A percentile compares a stretch with the other conserved stretches of the same genome.
These are phyloP conservation scores for Xylaria flabelliformis DNA, from an alignment of 495 filamentous ascomycete species.

Conservation along the genomic window DNA sequence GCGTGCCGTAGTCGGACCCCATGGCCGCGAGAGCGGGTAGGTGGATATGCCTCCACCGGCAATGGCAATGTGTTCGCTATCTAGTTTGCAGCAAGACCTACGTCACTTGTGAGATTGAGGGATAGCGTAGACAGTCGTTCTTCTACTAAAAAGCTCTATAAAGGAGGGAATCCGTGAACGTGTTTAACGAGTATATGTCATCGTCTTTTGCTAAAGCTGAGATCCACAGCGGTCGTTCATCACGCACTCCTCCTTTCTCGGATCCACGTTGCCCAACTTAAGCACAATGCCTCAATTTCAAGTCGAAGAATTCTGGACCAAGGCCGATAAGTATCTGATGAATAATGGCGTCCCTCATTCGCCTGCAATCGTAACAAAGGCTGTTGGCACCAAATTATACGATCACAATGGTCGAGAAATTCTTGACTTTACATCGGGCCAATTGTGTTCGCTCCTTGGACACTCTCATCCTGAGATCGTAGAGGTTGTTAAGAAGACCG, in stretches of 20 bases:
- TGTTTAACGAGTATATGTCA: background rate
- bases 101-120: background rate
- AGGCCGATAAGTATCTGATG: constrained; percentile 29
- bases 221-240: background rate
- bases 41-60: background rate
- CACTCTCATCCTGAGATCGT: constrained; percentile 65
- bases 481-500: constrained; percentile 50
- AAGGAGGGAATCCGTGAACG: background rate
- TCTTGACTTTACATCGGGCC: constrained; percentile 62
- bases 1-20: background rate
- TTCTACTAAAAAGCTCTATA: background rate
- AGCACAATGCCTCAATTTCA: constrained; percentile 5
- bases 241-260: background rate
- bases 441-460: constrained; percentile 63
- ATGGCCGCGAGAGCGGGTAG: background rate
- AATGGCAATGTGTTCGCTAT: background rate
- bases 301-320: constrained; percentile 18
- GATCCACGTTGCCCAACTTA: background rate
- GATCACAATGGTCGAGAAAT: constrained; percentile 44
- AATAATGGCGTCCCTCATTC: constrained; percentile 32
- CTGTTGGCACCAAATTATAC: constrained; percentile 29
- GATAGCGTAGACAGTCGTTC: background rate
- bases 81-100: background rate
- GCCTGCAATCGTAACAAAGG: constrained; percentile 28
- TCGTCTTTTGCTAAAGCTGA: background rate